phyloP scores from a whole-genome alignment of 192 early-diverging fungal genomes.

The Entomortierella lignicola region DNA sequence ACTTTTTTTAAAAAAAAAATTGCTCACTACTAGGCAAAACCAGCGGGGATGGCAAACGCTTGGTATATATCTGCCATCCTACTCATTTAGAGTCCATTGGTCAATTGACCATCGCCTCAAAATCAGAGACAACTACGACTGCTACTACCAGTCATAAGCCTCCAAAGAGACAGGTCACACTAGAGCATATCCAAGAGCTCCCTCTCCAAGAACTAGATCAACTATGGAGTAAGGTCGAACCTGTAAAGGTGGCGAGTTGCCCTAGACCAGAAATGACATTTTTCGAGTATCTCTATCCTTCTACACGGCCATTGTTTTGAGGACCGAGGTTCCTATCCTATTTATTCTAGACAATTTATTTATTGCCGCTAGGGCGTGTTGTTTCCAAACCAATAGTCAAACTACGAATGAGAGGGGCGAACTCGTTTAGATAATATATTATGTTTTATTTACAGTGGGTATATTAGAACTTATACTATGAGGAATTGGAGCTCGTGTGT shows the following conservation, averaged over 20 bases:
- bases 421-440: too few species aligned
- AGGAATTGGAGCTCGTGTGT: slow-evolving; percentile 10
- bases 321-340: not conserved
- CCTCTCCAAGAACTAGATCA: slow-evolving; percentile 33
- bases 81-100: slow-evolving; percentile 35
- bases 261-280: slow-evolving; percentile 44
- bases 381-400: too few species aligned
- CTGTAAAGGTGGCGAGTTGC: slow-evolving; percentile 19
- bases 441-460: not conserved
- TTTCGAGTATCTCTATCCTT: slow-evolving; percentile 50
- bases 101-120: not conserved
- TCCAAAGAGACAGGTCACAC: slow-evolving; percentile 26
- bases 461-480: not conserved
- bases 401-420: too few species aligned
- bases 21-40: slow-evolving; percentile 38
- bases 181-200: slow-evolving; percentile 51
- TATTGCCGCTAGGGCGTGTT: not conserved
- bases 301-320: slow-evolving; percentile 24
- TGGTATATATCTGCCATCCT: slow-evolving; percentile 55
- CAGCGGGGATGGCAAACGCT: slow-evolving; percentile 41
- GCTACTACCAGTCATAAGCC: slow-evolving; percentile 7
- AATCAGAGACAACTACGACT: not conserved
- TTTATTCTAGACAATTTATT: not conserved
- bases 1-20: not conserved
- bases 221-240: slow-evolving; percentile 33